These are phyloP conservation scores for Rhynchosporium agropyri DNA, from an alignment of 2,329 filamentous ascomycete genomes.

Conservation along the genomic window DNA sequence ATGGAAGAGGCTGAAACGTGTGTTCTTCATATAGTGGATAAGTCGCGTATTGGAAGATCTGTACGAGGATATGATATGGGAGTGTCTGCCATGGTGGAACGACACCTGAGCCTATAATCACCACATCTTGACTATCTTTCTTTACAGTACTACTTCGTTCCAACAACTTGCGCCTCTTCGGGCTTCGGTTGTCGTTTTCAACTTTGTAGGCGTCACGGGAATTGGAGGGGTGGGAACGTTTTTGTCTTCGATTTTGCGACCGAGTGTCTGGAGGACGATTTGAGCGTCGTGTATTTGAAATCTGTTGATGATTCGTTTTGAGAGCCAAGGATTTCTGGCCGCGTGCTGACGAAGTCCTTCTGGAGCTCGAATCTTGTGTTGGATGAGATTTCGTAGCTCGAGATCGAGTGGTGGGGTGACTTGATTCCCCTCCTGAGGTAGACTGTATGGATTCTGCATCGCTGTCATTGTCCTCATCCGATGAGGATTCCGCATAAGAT, in stretches of 20 bases:
- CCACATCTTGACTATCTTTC: neutral
- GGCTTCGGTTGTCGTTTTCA: slow-evolving; percentile 7
- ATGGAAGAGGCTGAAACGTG: slow-evolving; percentile 48
- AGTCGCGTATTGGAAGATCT: slow-evolving; percentile 71
- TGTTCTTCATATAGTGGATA: slow-evolving; percentile 55
- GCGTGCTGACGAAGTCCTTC: neutral
- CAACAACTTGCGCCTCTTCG: slow-evolving; percentile 32
- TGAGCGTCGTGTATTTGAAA: neutral
- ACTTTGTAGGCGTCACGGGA: slow-evolving; percentile 13
- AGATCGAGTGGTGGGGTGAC: slow-evolving; percentile 14
- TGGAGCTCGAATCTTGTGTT: slow-evolving; percentile 14
- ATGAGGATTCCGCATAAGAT: slow-evolving; percentile 37
- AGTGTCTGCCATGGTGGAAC: slow-evolving; percentile 62
- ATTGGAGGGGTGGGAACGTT: slow-evolving; percentile 18
- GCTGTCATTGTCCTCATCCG: slow-evolving; percentile 25
- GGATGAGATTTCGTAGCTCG: slow-evolving; percentile 17
- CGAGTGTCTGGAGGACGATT: slow-evolving; percentile 15
- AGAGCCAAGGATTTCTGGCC: neutral
- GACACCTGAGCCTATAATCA: slow-evolving; percentile 35
- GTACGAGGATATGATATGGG: slow-evolving; percentile 68
- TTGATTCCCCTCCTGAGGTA: slow-evolving; percentile 18
- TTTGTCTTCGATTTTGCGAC: slow-evolving; percentile 10
- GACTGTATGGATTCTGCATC: slow-evolving; percentile 17
- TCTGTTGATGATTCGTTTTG: neutral
- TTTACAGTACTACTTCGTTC: slow-evolving; percentile 21